A percentile compares a stretch with the other conserved stretches of the same genome.
Conservation (phyloP, 139 green algal genomes). For the Volvox reticuliferus region DNA sequence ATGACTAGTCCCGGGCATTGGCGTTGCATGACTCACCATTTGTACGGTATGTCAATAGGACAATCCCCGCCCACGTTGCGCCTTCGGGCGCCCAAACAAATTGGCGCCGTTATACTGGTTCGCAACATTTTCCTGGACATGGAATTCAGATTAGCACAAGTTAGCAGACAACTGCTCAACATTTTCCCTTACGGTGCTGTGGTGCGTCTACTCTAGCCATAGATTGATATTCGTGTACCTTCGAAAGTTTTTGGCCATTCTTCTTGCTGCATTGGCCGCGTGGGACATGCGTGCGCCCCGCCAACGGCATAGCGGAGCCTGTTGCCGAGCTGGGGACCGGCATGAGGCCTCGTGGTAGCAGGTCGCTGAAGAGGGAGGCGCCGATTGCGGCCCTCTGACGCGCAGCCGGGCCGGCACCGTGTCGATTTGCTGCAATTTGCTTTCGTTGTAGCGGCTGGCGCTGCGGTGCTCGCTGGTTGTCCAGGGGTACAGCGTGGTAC, state of each 20-base stretch:
- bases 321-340: neutral
- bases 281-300: neutral
- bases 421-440: neutral
- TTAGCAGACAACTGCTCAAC: no score
- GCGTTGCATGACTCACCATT: no score
- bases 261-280: neutral
- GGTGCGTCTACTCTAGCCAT: no score
- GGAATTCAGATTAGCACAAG: neutral
- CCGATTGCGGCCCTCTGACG: neutral
- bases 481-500: neutral
- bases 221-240: neutral
- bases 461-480: neutral
- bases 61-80: neutral
- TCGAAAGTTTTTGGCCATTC: neutral
- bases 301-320: neutral
- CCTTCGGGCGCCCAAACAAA: neutral
- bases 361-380: neutral
- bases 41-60: neutral
- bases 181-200: no score
- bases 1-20: no score
- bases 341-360: neutral
- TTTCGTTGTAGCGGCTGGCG: neutral
- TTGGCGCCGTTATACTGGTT: neutral
- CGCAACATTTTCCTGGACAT: constrained; percentile 15
- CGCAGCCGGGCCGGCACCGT: neutral